These are phyloP conservation scores for Myxozyma neotropica DNA, from an alignment of 805 yeast species.

Conservation along the genomic window DNA sequence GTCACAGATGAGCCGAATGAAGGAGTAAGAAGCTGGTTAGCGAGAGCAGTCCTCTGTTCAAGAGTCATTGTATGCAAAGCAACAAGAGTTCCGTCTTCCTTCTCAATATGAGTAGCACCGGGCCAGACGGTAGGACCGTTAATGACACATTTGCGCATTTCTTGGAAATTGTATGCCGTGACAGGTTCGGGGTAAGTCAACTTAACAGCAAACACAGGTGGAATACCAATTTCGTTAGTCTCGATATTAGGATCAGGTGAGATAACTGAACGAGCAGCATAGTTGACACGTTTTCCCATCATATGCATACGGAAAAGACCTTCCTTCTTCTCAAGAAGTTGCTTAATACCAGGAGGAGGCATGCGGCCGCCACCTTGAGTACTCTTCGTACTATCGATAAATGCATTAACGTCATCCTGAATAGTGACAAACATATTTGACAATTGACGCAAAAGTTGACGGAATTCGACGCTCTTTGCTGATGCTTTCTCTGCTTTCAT, in stretches of 20 bases:
- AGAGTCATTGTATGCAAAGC: conserved; percentile 84
- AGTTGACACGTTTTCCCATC: conserved; percentile 99
- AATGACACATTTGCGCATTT: conserved; percentile 88
- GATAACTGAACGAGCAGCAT: conserved; percentile 98
- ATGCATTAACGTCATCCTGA: conserved; percentile 93
- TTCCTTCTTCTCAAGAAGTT: conserved; percentile 96
- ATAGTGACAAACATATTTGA: conserved; percentile 95
- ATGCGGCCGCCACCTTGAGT: conserved; percentile 67
- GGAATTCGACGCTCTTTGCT: conserved; percentile 39
- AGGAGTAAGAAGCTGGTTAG: conserved; percentile 93
- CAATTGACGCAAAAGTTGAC: conserved; percentile 66
- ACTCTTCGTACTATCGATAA: conserved; percentile 88
- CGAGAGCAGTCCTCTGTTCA: conserved; percentile 93
- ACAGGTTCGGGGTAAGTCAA: conserved; percentile 98
- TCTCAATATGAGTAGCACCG: conserved; percentile 94
- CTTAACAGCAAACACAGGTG: conserved; percentile 96
- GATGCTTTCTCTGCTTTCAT: conserved; percentile 52
- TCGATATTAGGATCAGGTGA: conserved; percentile 98
- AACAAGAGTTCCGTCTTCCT: conserved; percentile 86
- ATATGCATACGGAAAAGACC: conserved; percentile 97
- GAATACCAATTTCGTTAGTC: conserved; percentile 97
- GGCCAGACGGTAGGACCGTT: conserved; percentile 99
- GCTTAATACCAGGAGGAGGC: conserved; percentile 94
- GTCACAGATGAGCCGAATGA: conserved; percentile 42
- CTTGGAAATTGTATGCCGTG: conserved; percentile 85